Base-by-base conservation (phyloP, 2,329 filamentous ascomycete species). In the Rhexocercosporidium sp. region DNA sequence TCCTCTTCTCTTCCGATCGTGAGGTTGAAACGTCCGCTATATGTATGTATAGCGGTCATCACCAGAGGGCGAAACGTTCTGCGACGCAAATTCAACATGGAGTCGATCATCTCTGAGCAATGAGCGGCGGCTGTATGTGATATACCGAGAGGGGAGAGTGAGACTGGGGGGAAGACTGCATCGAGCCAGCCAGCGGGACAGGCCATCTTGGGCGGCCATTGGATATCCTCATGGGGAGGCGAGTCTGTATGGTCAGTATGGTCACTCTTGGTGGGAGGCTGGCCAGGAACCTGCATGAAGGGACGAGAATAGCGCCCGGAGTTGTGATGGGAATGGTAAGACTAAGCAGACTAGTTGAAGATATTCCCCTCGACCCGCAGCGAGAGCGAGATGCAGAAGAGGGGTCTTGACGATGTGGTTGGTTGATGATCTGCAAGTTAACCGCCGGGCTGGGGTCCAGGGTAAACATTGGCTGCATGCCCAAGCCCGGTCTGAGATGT, bases 11-110 rank as follows among this genome's bases (percentile, higher is more conserved):
- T n/a, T n/a, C n/a, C n/a, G n/a, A 66, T 68, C 53, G 57, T 59
- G 47, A 56, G 49, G 64, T 64, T 47, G 57, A 67, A 66, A 64
- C 62, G 57, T 69, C 67, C 62, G 51, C 67, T 59, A 61, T 64
- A 59, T 65, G 34, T 65, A 39, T 54, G 34, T 65, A 39, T 54
- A 53, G 59, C 62, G 44, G 59, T 70, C 66, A 25, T 66, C 67
- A 53, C 66, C 66, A 64, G 66, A 64, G 54, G 68, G 61, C 74
- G 75, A 75, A 76, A 76, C 74, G 69, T 73, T 64, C 71, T 59
- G 68, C 70, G 73, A 75, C 67, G 69, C 73, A 75, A 67, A 69
- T n/a, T 49, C 44, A 68, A 66, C 69, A 72, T 72, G 72, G 71
- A 73, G 66, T 59, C 64, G 66, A 63, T 44, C 29, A 31, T 65